Percentiles rank a stretch among this genome's conserved stretches.
Evolutionary conservation across 306 rosid genomes (phyloP).

Genomic region (Prinsepia uniflora): DNA sequence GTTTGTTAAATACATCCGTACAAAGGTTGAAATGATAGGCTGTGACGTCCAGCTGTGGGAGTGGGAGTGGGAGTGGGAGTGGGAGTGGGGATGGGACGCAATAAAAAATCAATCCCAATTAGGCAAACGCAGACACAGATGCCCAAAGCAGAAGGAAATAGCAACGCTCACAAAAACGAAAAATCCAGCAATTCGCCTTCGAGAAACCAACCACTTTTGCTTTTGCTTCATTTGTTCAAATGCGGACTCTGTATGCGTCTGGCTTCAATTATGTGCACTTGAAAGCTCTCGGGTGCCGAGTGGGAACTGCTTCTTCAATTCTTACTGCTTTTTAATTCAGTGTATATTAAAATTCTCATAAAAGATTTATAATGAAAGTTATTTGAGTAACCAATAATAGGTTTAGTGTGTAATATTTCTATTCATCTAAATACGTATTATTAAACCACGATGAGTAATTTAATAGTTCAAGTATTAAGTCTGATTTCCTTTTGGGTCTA

Average conservation of each 20-base stretch:
- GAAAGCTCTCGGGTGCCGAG: neutral
- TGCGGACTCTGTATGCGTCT: neutral
- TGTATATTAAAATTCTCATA: too few species aligned
- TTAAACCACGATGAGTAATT: too few species aligned
- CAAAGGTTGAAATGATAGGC: neutral
- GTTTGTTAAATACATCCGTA: neutral
- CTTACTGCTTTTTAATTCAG: too few species aligned
- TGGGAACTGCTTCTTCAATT: neutral
- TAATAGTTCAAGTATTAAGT: too few species aligned
- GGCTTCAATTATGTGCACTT: neutral
- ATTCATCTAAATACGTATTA: too few species aligned
- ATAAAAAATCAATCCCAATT: neutral
- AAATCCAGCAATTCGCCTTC: neutral
- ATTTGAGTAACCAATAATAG: too few species aligned
- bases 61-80: neutral
- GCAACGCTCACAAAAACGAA: neutral
- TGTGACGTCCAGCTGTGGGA: slow-evolving; percentile 10
- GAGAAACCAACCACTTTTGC: neutral
- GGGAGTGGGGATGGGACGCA: too few species aligned
- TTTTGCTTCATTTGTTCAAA: neutral
- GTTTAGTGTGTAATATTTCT: too few species aligned
- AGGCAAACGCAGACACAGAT: neutral
- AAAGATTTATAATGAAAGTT: too few species aligned
- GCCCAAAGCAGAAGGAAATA: too few species aligned
- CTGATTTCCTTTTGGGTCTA: too few species aligned